A percentile compares a stretch with the other conserved stretches of the same genome.
Evolutionary conservation across 805 yeast species (phyloP).

Genomic region (Ogataea degrootiae): DNA sequence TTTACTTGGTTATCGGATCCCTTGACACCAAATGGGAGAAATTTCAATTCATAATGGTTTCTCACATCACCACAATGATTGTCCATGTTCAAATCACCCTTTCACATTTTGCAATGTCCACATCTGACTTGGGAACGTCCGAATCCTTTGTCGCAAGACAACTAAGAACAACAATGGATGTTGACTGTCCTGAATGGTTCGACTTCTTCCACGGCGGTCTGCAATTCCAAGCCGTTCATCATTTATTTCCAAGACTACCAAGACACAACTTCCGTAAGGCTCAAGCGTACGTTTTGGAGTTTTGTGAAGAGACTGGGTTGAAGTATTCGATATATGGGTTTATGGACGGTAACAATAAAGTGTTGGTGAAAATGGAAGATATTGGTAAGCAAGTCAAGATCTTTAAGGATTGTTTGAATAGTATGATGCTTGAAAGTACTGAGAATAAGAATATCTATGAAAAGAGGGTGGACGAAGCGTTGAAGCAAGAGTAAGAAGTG

Average conservation of each 20-base stretch:
- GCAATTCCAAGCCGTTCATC: slow-evolving; percentile 89
- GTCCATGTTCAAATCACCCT: slow-evolving; percentile 92
- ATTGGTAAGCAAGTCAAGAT: slow-evolving; percentile 77
- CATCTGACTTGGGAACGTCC: slow-evolving; percentile 74
- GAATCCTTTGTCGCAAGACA: slow-evolving; percentile 80
- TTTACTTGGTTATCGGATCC: slow-evolving; percentile 54
- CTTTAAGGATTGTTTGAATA: slow-evolving; percentile 65
- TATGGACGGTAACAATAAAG: slow-evolving; percentile 68
- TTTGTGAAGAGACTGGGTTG: slow-evolving; percentile 73
- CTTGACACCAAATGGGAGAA: slow-evolving; percentile 52
- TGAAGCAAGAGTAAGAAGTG: slow-evolving; percentile 1
- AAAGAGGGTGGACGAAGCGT: slow-evolving; percentile 20
- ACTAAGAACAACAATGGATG: slow-evolving; percentile 90
- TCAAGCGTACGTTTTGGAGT: slow-evolving; percentile 66
- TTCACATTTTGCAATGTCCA: slow-evolving; percentile 91
- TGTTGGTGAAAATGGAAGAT: slow-evolving; percentile 64
- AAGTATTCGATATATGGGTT: slow-evolving; percentile 83
- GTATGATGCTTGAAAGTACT: slow-evolving; percentile 50
- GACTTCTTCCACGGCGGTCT: slow-evolving; percentile 90
- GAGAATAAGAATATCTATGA: slow-evolving; percentile 28
- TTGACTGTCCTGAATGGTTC: slow-evolving; percentile 88
- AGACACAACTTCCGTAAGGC: slow-evolving; percentile 78
- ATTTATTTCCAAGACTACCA: slow-evolving; percentile 83
- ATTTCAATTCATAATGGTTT: slow-evolving; percentile 58
- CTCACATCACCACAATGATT: slow-evolving; percentile 80